Evolutionary conservation across 345 rosid genomes (phyloP).

Genomic region (Lagerstroemia speciosa): DNA sequence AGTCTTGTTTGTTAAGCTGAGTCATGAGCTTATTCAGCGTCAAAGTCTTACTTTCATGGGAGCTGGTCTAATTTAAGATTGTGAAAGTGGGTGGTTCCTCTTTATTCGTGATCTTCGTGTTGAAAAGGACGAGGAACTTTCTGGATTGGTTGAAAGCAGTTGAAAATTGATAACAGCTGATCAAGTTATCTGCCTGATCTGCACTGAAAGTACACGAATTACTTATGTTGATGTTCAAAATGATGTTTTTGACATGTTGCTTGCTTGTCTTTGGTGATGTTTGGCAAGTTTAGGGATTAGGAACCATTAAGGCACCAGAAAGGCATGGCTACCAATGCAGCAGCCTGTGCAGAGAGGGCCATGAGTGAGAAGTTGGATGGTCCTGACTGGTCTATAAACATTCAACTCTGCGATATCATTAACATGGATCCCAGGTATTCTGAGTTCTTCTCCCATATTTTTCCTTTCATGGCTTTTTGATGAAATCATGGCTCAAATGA

Average conservation of each 20-base stretch:
- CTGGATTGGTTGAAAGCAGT: background rate
- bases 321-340: slow-evolving; percentile 58
- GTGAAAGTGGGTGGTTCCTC: background rate
- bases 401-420: slow-evolving; percentile 84
- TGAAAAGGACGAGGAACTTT: background rate
- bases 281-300: background rate
- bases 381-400: slow-evolving; percentile 96
- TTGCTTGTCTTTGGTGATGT: background rate
- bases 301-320: background rate
- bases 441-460: background rate
- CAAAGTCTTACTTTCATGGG: background rate
- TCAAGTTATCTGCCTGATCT: background rate
- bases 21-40: background rate
- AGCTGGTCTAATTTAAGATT: background rate
- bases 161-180: background rate
- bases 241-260: background rate
- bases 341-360: slow-evolving; percentile 91
- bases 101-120: background rate
- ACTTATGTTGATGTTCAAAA: background rate
- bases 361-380: slow-evolving; percentile 77
- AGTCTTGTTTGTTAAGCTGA: background rate
- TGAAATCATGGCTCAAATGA: background rate
- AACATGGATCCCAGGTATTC: slow-evolving; percentile 87
- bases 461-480: background rate
- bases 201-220: too few relatives aligned